Evolutionary conservation across 345 rosid genomes (phyloP), one percentile per base, ranked within the genome.

Genomic region (Geranium rotundifolium): DNA sequence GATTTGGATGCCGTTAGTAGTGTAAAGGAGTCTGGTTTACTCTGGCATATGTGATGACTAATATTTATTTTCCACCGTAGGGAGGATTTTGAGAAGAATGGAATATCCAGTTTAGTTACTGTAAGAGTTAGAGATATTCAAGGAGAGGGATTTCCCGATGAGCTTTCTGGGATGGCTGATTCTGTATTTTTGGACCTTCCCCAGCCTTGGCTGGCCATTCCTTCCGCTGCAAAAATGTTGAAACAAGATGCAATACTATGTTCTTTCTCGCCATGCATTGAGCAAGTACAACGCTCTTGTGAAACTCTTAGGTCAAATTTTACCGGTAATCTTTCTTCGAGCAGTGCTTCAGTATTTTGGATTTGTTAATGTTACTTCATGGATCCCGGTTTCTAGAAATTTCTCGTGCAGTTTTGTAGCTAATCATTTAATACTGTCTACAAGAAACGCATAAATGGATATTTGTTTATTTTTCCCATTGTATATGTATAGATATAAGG

Each of bases 181-280:
- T 72, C 90, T 4, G 78, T 91, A 56, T 91, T 91, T 78, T 71
- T 89, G 73, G 95, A 91, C 68, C 86, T 87, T 54, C 95, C 96
- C 0, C 92, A 89, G 63, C 96, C 98, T 59, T 87, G 92, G 98
- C 68, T 87, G 18, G 85, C 91, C 1, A 80, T 86, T 75, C 80
- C 86, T 61, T 93, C 89, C 4, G 95, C 90, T 19, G 84, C 71
- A 8, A 86, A 85, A 74, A 90, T 87, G 96, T 75, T 93, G 75
- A 93, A 83, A 78, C 80, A 77, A 65, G 97, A 90, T 72, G 95
- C 88, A 58, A 65, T 81, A 58, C 52, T 90, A 49, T 93, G 99
- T 72, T 88, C 97, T 29, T 93, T 93, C 80, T 90, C 97, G 19
- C 99, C 97, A 10, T 93, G 99, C 76, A 88, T 90, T 54, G 97